A percentile compares a stretch with the other conserved stretches of the same genome.
phyloP scores from a whole-genome alignment of 345 rosid species.

The Eucalyptus decipiens region DNA sequence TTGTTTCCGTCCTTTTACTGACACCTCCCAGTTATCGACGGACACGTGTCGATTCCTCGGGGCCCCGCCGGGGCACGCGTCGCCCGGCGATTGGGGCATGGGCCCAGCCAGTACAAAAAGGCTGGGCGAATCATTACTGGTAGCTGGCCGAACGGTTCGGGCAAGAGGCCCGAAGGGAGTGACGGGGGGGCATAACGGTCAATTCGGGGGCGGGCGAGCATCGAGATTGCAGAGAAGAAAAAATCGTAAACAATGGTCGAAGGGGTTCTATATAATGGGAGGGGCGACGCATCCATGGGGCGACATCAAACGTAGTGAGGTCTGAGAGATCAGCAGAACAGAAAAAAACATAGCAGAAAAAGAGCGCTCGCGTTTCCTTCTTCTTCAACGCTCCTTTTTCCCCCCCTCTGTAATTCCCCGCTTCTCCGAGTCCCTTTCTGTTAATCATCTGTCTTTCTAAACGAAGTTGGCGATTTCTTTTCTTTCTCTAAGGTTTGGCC shows the following conservation, averaged over 20 bases:
- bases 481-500: constrained; percentile 21
- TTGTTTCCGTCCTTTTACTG: background rate
- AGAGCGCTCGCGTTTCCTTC: background rate
- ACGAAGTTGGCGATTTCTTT: background rate
- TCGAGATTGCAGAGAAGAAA: background rate
- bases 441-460: constrained; percentile 60
- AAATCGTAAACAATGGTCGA: background rate
- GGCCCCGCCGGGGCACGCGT: background rate
- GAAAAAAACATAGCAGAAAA: background rate
- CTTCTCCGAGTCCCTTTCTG: constrained; percentile 75
- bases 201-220: background rate
- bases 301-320: background rate
- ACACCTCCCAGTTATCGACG: background rate
- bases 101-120: background rate
- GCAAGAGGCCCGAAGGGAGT: too few species aligned
- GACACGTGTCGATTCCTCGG: background rate
- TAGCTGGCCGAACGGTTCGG: background rate
- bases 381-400: background rate
- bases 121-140: background rate
- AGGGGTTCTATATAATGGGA: background rate
- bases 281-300: background rate
- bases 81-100: background rate
- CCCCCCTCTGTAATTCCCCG: constrained; percentile 3
- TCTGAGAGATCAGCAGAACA: background rate
- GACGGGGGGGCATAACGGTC: background rate